Conservation (phyloP, 2,329 filamentous ascomycete genomes). For the Fusarium anguioides region DNA sequence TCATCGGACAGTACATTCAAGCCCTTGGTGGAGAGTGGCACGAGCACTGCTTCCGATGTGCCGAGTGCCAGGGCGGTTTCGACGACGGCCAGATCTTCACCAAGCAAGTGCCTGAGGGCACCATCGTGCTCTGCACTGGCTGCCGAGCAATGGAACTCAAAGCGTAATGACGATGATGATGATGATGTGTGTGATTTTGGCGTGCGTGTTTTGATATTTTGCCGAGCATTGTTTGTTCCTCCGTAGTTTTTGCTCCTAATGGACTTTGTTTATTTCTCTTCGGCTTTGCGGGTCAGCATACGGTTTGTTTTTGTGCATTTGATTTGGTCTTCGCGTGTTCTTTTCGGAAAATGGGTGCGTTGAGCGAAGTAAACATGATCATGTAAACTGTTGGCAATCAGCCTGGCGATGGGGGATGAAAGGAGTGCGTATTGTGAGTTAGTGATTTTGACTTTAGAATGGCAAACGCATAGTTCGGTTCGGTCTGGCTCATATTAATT, state of each 20-base stretch:
- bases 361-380: constrained; percentile 18
- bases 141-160: constrained; percentile 72
- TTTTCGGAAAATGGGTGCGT: constrained; percentile 8
- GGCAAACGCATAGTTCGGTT: constrained; percentile 24
- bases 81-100: constrained; percentile 75
- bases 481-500: background rate
- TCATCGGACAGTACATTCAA: constrained; percentile 89
- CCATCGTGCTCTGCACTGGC: constrained; percentile 68
- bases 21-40: constrained; percentile 96
- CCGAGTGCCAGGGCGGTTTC: constrained; percentile 68
- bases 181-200: constrained; percentile 25
- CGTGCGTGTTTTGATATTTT: constrained; percentile 25
- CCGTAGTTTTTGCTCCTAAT: constrained; percentile 5
- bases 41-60: constrained; percentile 88
- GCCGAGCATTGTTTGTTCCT: constrained; percentile 1
- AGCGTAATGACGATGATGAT: constrained; percentile 47
- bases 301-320: constrained; percentile 14
- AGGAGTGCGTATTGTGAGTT: constrained; percentile 7
- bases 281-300: constrained; percentile 9
- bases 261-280: constrained; percentile 5
- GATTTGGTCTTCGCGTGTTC: constrained; percentile 17
- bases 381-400: constrained; percentile 7
- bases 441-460: constrained; percentile 19
- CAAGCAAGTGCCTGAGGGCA: constrained; percentile 61
- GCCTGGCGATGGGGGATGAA: constrained; percentile 22